Conservation (phyloP, 345 rosid genomes). For the Eucalyptus rudis region DNA sequence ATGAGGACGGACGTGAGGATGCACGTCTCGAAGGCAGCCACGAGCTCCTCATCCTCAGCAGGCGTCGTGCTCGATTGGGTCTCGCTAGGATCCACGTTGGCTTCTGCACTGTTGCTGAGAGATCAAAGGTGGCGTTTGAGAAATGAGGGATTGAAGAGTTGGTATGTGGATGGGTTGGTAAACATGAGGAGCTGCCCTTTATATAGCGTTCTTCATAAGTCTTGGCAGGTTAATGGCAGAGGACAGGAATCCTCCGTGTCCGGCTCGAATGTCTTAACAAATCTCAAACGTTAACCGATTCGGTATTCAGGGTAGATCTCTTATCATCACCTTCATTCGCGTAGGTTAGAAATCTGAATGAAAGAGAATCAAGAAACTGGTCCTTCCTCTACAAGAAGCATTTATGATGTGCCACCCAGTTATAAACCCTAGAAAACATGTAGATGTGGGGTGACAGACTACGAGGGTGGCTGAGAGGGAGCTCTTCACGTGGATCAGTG, state of each 20-base stretch:
- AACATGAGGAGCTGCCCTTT: not conserved
- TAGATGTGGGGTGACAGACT: not conserved
- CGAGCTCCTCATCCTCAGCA: slow-evolving; percentile 2
- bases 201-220: not conserved
- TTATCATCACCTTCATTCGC: not conserved
- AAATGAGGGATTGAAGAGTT: not conserved
- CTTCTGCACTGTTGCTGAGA: not conserved
- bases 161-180: not conserved
- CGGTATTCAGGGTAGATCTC: not conserved
- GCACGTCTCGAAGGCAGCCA: slow-evolving; percentile 15
- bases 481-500: not conserved
- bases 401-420: not conserved
- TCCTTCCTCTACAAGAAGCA: not conserved
- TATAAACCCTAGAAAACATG: not conserved
- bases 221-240: not conserved
- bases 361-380: not conserved
- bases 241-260: not conserved
- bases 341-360: not conserved
- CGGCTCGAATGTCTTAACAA: not conserved
- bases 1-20: slow-evolving; percentile 9
- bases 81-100: not conserved
- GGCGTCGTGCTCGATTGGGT: not conserved
- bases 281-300: not conserved
- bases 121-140: not conserved
- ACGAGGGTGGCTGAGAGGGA: not conserved